A percentile compares a stretch with the other conserved stretches of the same genome.
Conservation (phyloP, 73 alveolate genomes). For the Blepharisma japonicum region DNA sequence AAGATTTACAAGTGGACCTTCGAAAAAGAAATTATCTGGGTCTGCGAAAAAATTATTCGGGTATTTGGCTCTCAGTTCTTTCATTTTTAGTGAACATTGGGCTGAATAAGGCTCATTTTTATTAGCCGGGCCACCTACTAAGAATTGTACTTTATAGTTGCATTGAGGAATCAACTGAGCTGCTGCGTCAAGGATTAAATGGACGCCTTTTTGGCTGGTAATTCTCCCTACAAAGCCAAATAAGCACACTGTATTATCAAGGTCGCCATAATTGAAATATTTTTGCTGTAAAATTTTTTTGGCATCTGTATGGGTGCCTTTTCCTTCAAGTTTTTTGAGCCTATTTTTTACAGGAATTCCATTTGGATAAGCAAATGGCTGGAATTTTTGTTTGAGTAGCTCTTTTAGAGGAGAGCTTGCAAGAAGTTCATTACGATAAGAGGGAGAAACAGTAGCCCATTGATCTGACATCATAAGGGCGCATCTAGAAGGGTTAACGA, state of each 20-base stretch:
- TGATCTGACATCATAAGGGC: conserved; percentile 92
- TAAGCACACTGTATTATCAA: conserved; percentile 79
- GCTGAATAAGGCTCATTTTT: conserved; percentile 88
- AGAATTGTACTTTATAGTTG: conserved; percentile 73
- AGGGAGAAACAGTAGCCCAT: conserved; percentile 98
- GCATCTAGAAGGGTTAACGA: conserved; percentile 96
- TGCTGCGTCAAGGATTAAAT: conserved; percentile 88
- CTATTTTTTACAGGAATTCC: conserved; percentile 92
- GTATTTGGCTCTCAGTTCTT: conserved; percentile 75
- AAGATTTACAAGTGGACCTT: conserved; percentile 90
- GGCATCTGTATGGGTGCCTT: conserved; percentile 85
- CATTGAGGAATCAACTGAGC: conserved; percentile 79
- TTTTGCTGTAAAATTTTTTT: conserved; percentile 83
- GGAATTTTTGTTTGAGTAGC: conserved; percentile 60
- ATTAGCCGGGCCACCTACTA: conserved; percentile 96
- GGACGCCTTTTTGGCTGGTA: conserved; percentile 96
- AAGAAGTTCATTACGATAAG: conserved; percentile 87
- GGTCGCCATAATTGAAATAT: conserved; percentile 78
- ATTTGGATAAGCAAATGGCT: conserved; percentile 97
- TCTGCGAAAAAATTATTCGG: conserved; percentile 97
- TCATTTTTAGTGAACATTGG: conserved; percentile 77
- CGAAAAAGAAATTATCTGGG: conserved; percentile 94
- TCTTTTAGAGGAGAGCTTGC: conserved; percentile 78
- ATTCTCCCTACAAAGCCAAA: conserved; percentile 96
- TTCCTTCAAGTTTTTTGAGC: conserved; percentile 65